Evolutionary conservation across 345 rosid genomes (phyloP), one percentile per base, ranked within the genome.

Genomic region (Barbarea vulgaris): DNA sequence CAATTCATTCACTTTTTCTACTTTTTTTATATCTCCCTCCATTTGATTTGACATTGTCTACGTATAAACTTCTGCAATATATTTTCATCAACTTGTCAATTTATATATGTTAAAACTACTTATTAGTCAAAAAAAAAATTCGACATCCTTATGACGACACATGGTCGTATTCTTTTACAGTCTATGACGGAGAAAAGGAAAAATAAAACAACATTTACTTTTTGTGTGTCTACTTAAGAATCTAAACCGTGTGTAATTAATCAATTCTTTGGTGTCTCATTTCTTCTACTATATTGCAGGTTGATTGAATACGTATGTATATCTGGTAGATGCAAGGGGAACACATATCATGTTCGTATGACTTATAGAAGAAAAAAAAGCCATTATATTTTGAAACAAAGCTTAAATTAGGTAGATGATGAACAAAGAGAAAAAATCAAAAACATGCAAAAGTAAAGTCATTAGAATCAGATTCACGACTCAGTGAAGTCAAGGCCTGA

Each of bases 21-120:
- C 31, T 21, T 11, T 50, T 21, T 50, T 0, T 1, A 24, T n/a
- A 2, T 33, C 7, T 56, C 7, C 46, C 15, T 37, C 14, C 17
- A 31, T 57, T 71, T 67, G 51, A 31, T 57, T 71, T 67, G 51
- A 67, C 66, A n/a, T 37, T 17, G 6, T 74, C 67, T n/a, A n/a
- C n/a, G n/a, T n/a, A n/a, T n/a, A 37, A 24, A 74, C 39, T 18
- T 73, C 4, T 30, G 21, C 34, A 1, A 19, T 30, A 3, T 21
- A 7, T 53, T 36, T 75, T 14, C 73, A 57, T 14, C 73, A 57
- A 13, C 44, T 66, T 74, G 13, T 48, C 22, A 24, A 3, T 25
- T 31, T 54, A 53, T 28, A 55, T 19, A 18, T 9, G 6, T 52
- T 9, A 34, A 24, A 22, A 47, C 30, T 17, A 28, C 6, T 28